Base-by-base conservation (phyloP, 164 flowering plant genomes). In the Umbilicus rupestris region DNA sequence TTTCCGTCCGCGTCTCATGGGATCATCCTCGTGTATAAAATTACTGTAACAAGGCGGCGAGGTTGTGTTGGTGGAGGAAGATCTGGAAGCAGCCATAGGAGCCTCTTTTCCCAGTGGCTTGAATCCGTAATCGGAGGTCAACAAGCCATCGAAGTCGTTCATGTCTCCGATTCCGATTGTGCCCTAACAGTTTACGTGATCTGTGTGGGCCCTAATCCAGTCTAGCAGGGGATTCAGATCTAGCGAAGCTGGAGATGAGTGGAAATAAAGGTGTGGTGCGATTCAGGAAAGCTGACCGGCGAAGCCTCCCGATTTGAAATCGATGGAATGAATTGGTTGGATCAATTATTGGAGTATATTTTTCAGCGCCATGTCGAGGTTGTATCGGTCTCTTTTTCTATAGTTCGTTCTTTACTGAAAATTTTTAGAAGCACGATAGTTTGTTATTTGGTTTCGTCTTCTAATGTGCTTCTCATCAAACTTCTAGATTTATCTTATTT, bases 31-130 rank as follows among this genome's bases (percentile, higher is more conserved):
- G n/a, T 55, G 7, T 12, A 55, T 55, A 9, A 52, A 52, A 26
- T 28, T 52, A 24, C 7, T 12, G 29, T 50, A 50, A 26, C 31
- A 3, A 26, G 31, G 28, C 31, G 31, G 75, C 71, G 22, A n/a
- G n/a, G n/a, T 46, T 22, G 50, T 17, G 16, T 7, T 16, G 20
- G 7, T 3, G 19, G 78, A 70, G 46, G 72, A 66, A 5, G 67
- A 7, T 46, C 66, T 78, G 16, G 81, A 72, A 20, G 89, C 72
- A 2, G 84, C 74, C 96, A 87, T 89, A 19, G 96, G 89, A 17
- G 84, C 86, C 12, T 89, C 70, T 78, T 85, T 89, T 5, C 92
- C 88, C 63, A 79, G 84, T n/a, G 86, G 79, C 62, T 76, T 81
- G 76, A 78, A 75, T 31, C 89, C 96, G 65, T 79, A 84, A 67